These are phyloP conservation scores for Lentinula guzmanii DNA, from an alignment of 768 basidiomycete genomes.

Conservation along the genomic window DNA sequence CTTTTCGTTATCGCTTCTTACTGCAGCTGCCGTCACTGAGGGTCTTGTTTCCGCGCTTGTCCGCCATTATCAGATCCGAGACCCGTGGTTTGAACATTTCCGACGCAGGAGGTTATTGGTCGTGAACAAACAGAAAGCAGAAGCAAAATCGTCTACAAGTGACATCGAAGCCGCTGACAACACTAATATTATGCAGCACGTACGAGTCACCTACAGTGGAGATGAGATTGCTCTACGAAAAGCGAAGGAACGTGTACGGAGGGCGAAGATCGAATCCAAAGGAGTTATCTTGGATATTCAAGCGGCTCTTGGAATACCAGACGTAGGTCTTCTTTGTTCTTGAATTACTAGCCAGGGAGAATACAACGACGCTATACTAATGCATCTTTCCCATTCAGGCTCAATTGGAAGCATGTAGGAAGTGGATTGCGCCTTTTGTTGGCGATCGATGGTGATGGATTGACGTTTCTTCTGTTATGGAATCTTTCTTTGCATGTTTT, in stretches of 20 bases:
- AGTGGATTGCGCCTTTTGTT: constrained; percentile 2
- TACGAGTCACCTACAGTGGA: not conserved
- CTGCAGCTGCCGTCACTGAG: constrained; percentile 44
- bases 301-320: not conserved
- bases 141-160: not conserved
- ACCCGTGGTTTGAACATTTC: constrained; percentile 16
- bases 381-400: not conserved
- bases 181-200: not conserved
- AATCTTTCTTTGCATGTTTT: not conserved
- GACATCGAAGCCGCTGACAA: not conserved
- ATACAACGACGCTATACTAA: not conserved
- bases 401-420: not conserved
- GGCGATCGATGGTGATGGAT: not conserved
- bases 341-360: not conserved
- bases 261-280: constrained; percentile 3
- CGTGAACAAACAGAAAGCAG: not conserved
- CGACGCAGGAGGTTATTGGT: not conserved
- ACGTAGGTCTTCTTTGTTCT: not conserved
- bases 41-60: constrained; percentile 33
- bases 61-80: constrained; percentile 26
- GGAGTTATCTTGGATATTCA: constrained; percentile 4
- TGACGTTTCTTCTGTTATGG: not conserved
- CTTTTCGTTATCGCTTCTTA: constrained; percentile 49
- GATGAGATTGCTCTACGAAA: not conserved
- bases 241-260: not conserved